These are phyloP conservation scores for Talaromyces sp. DNA, from an alignment of 2,329 filamentous ascomycete species.

Conservation along the genomic window DNA sequence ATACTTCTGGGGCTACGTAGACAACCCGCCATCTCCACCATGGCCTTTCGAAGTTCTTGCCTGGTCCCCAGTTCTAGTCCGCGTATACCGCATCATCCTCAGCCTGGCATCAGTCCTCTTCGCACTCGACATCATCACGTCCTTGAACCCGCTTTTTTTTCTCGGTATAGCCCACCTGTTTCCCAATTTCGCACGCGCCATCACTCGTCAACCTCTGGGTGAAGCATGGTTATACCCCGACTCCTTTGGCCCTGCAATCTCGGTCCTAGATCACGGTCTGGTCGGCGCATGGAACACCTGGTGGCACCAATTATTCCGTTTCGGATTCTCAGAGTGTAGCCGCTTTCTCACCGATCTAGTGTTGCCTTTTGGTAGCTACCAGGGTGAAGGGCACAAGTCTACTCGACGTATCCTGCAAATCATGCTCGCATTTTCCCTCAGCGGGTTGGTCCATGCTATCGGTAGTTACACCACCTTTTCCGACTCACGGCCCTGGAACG, in stretches of 20 bases:
- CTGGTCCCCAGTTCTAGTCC: conserved; percentile 48
- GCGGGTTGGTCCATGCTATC: conserved; percentile 59
- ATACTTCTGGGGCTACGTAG: conserved; percentile 65
- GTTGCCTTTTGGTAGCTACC: neutral
- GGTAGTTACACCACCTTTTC: conserved; percentile 68
- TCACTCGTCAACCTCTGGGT: conserved; percentile 58
- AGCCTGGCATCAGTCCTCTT: conserved; percentile 56
- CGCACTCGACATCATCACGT: conserved; percentile 61
- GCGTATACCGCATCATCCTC: conserved; percentile 56
- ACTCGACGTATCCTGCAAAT: conserved; percentile 26
- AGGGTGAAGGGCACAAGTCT: neutral
- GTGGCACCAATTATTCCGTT: conserved; percentile 90
- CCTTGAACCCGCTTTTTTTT: conserved; percentile 60
- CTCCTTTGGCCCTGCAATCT: conserved; percentile 52
- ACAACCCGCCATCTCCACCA: conserved; percentile 44
- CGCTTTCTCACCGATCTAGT: conserved; percentile 32
- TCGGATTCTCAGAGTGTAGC: conserved; percentile 45
- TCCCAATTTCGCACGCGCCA: conserved; percentile 54
- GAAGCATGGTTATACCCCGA: conserved; percentile 61
- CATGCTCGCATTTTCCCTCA: conserved; percentile 34
- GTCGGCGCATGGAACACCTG: conserved; percentile 78
- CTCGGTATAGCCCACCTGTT: conserved; percentile 50
- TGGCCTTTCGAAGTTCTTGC: conserved; percentile 44
- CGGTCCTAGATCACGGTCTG: conserved; percentile 61
- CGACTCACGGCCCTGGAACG: conserved; percentile 52